Evolutionary conservation across 352 stramenopile genomes (phyloP).

Genomic region (Globisporangium spiculum): DNA sequence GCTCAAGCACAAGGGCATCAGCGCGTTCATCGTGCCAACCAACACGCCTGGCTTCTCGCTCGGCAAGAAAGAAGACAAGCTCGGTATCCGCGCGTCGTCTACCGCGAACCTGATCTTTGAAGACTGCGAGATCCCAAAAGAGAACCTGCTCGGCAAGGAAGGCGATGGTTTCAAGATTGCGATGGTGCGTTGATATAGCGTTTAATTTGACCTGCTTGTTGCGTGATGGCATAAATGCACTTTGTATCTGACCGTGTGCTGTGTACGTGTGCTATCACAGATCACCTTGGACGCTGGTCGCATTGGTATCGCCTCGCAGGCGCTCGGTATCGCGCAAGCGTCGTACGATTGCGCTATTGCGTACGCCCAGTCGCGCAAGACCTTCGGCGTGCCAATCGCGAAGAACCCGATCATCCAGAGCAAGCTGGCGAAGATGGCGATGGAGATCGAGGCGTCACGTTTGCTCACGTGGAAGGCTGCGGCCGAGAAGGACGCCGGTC

Average conservation of each 20-base stretch:
- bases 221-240: too few species aligned
- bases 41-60: slow-evolving; percentile 92
- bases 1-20: slow-evolving; percentile 95
- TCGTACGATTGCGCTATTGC: slow-evolving; percentile 95
- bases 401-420: slow-evolving; percentile 87
- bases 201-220: background rate
- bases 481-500: slow-evolving; percentile 88
- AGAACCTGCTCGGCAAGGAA: slow-evolving; percentile 79
- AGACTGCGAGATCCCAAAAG: slow-evolving; percentile 89
- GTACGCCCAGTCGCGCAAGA: slow-evolving; percentile 93
- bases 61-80: slow-evolving; percentile 97
- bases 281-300: slow-evolving; percentile 93
- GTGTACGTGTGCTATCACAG: slow-evolving; percentile 24
- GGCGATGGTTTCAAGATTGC: slow-evolving; percentile 91
- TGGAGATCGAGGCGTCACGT: slow-evolving; percentile 90
- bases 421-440: slow-evolving; percentile 94
- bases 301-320: slow-evolving; percentile 95
- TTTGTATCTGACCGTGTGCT: background rate
- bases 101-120: slow-evolving; percentile 97
- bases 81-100: slow-evolving; percentile 96
- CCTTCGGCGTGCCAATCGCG: slow-evolving; percentile 93
- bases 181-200: slow-evolving; percentile 32
- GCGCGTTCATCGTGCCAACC: slow-evolving; percentile 94
- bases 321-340: slow-evolving; percentile 94
- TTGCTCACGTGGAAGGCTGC: slow-evolving; percentile 94